Evolutionary conservation across 2,329 filamentous ascomycete genomes (phyloP).

Genomic region (Trichoderma harzianum): DNA sequence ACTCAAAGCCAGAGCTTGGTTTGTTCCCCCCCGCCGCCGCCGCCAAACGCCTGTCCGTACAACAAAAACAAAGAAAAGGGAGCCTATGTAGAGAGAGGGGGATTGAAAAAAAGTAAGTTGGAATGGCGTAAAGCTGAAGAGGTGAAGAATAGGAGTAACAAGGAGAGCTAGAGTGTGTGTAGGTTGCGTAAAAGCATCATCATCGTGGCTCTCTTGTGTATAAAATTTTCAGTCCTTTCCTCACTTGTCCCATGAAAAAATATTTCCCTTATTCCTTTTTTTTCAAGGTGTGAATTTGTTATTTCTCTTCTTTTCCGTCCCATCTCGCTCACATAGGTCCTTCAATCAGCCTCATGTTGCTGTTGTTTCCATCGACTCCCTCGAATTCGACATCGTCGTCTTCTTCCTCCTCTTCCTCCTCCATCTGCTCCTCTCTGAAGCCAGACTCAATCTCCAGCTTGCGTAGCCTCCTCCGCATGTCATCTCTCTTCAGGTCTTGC

Average conservation of each 20-base stretch:
- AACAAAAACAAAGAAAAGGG: background rate
- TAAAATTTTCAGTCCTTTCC: background rate
- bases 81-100: background rate
- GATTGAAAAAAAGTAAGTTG: background rate
- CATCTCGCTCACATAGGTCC: conserved; percentile 21
- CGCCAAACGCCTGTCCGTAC: conserved; percentile 7
- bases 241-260: background rate
- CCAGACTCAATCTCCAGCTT: conserved; percentile 72
- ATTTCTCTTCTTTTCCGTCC: background rate
- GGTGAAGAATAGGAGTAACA: background rate
- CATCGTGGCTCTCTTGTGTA: background rate
- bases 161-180: background rate
- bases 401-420: conserved; percentile 58
- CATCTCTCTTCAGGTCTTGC: conserved; percentile 78
- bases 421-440: conserved; percentile 67
- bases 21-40: background rate
- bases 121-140: background rate
- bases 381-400: conserved; percentile 50
- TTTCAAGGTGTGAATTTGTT: background rate
- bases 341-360: conserved; percentile 28
- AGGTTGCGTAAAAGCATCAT: background rate
- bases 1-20: background rate
- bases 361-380: conserved; percentile 31
- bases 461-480: conserved; percentile 74
- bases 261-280: background rate